Evolutionary conservation across 2,329 filamentous ascomycete species (phyloP), one percentile per base, ranked within the genome.

Genomic region (Talaromyces pinophilus): DNA sequence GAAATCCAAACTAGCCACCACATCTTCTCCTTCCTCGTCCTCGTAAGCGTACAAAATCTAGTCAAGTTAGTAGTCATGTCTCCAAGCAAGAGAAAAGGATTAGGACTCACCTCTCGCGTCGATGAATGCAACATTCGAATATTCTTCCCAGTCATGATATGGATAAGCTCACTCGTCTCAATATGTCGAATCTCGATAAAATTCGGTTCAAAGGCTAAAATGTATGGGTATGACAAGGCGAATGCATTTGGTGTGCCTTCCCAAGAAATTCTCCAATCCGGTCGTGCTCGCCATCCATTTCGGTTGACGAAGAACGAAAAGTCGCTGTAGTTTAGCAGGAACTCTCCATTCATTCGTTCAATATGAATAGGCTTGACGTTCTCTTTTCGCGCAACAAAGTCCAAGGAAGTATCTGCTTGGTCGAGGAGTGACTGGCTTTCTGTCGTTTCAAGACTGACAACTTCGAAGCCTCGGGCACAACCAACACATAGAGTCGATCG

Each of bases 251-350:
- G 95, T 54, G 88, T 92, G 65, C 95, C 95, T 82, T 99, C 95
- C 95, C 95, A 99, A 70, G 94, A 91, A 75, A 99, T 97, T 73
- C 91, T 90, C 95, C 95, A 99, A 79, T 99, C 95, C 5, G 93
- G 93, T 73, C 93, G 87, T 63, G 94, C 94, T 69, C 95, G 89
- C 95, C 95, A 99, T 44, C 95, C 95, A 78, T 99, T 98, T 73
- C 95, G 88, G 80, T 99, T 98, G 76, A 99, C 95, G 75, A 98
- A 99, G 87, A 99, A 99, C 13, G 92, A 97, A 80, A 97, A 99
- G 78, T 99, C 95, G 4, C 92, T 95, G 81, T 99, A 99, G 80
- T 97, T 98, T 70, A 99, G 88, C 71, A 99, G 80, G 84, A 99
- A 99, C 76, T 99, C 95, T 77, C 94, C 93, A 72, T 96, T 96